Conservation (phyloP, 225 moss, liverwort and hornwort species). For the Polytrichum formosum region DNA sequence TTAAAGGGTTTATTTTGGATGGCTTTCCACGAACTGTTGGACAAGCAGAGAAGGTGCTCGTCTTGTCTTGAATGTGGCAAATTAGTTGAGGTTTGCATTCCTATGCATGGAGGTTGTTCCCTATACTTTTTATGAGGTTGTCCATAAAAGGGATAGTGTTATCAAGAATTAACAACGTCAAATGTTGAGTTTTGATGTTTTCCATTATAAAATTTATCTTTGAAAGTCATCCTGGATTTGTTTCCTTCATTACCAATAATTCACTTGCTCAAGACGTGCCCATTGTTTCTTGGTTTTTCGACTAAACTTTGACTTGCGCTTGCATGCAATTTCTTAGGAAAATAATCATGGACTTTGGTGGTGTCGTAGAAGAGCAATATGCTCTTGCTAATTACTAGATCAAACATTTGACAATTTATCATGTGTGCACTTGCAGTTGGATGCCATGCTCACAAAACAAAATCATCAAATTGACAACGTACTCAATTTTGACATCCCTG, state of each 20-base stretch:
- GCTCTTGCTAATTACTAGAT: too few species aligned
- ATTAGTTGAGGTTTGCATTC: too few species aligned
- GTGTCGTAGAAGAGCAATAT: too few species aligned
- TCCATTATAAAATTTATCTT: neutral
- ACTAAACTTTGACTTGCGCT: too few species aligned
- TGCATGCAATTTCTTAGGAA: too few species aligned
- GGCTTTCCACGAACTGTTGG: conserved; percentile 61
- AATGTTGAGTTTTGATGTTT: too few species aligned
- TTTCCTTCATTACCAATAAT: too few species aligned
- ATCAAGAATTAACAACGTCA: neutral
- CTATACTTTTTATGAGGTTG: neutral
- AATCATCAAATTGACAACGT: conserved; percentile 50
- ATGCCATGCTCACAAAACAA: conserved; percentile 51
- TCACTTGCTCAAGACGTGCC: too few species aligned
- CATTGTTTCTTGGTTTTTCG: too few species aligned
- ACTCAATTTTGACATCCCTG: conserved; percentile 57
- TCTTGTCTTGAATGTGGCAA: neutral
- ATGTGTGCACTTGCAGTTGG: conserved; percentile 22
- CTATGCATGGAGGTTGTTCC: too few species aligned
- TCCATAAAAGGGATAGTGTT: neutral
- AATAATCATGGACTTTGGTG: too few species aligned
- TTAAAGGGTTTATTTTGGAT: conserved; percentile 65
- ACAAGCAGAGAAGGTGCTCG: conserved; percentile 50
- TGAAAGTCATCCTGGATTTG: neutral
- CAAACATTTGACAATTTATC: neutral